Percentiles rank a stretch among this genome's conserved stretches.
These are phyloP conservation scores for Alternaria conjuncta DNA, from an alignment of 2,329 filamentous ascomycete species.

Conservation along the genomic window DNA sequence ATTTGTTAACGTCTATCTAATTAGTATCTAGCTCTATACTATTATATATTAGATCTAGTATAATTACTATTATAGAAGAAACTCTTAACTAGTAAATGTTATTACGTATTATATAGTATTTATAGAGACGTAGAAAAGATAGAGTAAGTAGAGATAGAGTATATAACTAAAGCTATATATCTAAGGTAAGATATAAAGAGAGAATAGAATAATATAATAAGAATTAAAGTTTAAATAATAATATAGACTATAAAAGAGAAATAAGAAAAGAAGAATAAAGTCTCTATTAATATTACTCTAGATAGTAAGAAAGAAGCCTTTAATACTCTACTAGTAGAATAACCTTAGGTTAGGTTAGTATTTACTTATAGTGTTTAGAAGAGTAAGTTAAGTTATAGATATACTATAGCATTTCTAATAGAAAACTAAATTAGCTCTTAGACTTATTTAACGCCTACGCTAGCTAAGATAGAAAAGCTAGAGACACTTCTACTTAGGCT, in stretches of 20 bases:
- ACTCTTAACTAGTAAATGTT: conserved; percentile 10
- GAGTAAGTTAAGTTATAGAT: conserved; percentile 1
- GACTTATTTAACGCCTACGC: conserved; percentile 10
- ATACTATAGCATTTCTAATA: neutral
- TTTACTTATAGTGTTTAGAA: conserved; percentile 6
- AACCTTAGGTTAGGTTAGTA: neutral
- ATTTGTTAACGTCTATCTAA: conserved; percentile 12
- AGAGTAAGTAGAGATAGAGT: conserved; percentile 4
- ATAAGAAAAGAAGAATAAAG: conserved; percentile 6
- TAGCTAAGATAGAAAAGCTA: conserved; percentile 22
- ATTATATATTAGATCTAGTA: conserved; percentile 10
- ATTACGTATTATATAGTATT: conserved; percentile 9
- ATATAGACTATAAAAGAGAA: conserved; percentile 4
- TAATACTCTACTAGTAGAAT: conserved; percentile 10
- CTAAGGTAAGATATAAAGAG: conserved; percentile 2
- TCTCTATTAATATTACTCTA: conserved; percentile 7
- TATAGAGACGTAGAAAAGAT: conserved; percentile 2
- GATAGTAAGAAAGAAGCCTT: conserved; percentile 12
- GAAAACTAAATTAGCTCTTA: conserved; percentile 5
- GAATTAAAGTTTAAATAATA: conserved; percentile 9
- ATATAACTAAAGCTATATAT: conserved; percentile 6
- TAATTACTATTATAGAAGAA: conserved; percentile 18
- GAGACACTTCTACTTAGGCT: conserved; percentile 10
- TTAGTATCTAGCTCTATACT: conserved; percentile 17
- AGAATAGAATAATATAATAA: conserved; percentile 9